phyloP scores from a whole-genome alignment of 2,329 filamentous ascomycete species.

The Colletotrichum tamarilloi region DNA sequence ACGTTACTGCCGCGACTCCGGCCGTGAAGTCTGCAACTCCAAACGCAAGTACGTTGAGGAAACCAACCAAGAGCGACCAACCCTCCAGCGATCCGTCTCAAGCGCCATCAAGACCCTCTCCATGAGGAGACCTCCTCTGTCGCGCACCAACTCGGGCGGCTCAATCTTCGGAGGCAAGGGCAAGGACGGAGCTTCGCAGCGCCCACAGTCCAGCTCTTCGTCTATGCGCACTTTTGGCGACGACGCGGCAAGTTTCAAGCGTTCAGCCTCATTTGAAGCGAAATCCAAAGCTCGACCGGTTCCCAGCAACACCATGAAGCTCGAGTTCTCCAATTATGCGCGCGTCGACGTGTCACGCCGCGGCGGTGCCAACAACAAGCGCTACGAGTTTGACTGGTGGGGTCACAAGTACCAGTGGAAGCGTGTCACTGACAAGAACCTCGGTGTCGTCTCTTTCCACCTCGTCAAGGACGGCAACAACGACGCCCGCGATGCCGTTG shows the following conservation, averaged over 20 bases:
- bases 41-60: slow-evolving; percentile 75
- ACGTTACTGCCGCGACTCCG: slow-evolving; percentile 91
- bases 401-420: slow-evolving; percentile 87
- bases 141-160: slow-evolving; percentile 48
- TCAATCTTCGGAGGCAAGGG: slow-evolving; percentile 43
- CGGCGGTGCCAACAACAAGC: slow-evolving; percentile 74
- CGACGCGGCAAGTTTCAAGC: slow-evolving; percentile 43
- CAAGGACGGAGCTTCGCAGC: slow-evolving; percentile 34
- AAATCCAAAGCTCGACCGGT: slow-evolving; percentile 51
- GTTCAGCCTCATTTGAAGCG: slow-evolving; percentile 45
- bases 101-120: slow-evolving; percentile 60
- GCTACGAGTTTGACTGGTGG: slow-evolving; percentile 96
- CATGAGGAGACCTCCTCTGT: slow-evolving; percentile 47
- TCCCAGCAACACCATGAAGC: slow-evolving; percentile 82
- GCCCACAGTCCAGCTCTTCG: slow-evolving; percentile 51
- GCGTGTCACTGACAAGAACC: slow-evolving; percentile 75
- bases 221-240: slow-evolving; percentile 45
- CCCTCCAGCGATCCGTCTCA: slow-evolving; percentile 59
- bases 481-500: slow-evolving; percentile 65
- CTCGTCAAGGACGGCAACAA: slow-evolving; percentile 75
- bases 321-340: slow-evolving; percentile 98
- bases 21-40: slow-evolving; percentile 90
- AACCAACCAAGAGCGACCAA: slow-evolving; percentile 53
- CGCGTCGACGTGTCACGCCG: slow-evolving; percentile 84
- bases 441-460: slow-evolving; percentile 80